These are phyloP conservation scores for Penicillium brasilianum DNA, from an alignment of 2,329 filamentous ascomycete genomes.

Conservation along the genomic window DNA sequence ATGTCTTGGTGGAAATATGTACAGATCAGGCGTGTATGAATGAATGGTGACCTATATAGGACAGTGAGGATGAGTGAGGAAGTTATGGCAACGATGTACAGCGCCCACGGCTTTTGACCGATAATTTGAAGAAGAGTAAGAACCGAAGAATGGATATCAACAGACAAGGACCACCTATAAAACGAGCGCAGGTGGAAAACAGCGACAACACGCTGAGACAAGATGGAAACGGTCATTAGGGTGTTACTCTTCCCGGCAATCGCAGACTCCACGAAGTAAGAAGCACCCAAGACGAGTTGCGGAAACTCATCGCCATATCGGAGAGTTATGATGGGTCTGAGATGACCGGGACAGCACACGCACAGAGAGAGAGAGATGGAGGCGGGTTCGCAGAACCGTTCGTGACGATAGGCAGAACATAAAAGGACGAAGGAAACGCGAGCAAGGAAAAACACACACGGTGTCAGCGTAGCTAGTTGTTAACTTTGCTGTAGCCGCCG, in stretches of 20 bases:
- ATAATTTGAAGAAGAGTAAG: slow-evolving; percentile 5
- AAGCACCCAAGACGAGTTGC: neutral
- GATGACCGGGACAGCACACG: slow-evolving; percentile 6
- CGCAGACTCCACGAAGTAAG: slow-evolving; percentile 7
- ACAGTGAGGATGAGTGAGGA: neutral
- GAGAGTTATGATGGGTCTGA: slow-evolving; percentile 10
- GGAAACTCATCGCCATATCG: slow-evolving; percentile 7
- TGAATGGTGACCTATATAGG: neutral
- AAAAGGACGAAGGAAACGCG: neutral
- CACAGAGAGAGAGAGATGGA: slow-evolving; percentile 6
- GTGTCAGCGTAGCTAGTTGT: slow-evolving; percentile 13
- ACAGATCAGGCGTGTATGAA: slow-evolving; percentile 23
- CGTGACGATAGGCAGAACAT: slow-evolving; percentile 9
- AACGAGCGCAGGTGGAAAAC: slow-evolving; percentile 6
- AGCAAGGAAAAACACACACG: neutral
- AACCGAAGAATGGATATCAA: slow-evolving; percentile 17
- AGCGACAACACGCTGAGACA: neutral
- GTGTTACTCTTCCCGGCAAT: slow-evolving; percentile 4
- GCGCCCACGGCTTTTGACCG: slow-evolving; percentile 12
- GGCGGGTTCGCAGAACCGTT: slow-evolving; percentile 20
- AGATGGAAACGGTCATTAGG: slow-evolving; percentile 11
- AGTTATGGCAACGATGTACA: slow-evolving; percentile 5
- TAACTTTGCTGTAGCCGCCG: slow-evolving; percentile 37
- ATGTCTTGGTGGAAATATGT: slow-evolving; percentile 17
- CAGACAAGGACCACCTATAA: slow-evolving; percentile 8